Evolutionary conservation across 1,284 basidiomycete species (phyloP).

Genomic region (Phylloboletellus chloephorus): DNA sequence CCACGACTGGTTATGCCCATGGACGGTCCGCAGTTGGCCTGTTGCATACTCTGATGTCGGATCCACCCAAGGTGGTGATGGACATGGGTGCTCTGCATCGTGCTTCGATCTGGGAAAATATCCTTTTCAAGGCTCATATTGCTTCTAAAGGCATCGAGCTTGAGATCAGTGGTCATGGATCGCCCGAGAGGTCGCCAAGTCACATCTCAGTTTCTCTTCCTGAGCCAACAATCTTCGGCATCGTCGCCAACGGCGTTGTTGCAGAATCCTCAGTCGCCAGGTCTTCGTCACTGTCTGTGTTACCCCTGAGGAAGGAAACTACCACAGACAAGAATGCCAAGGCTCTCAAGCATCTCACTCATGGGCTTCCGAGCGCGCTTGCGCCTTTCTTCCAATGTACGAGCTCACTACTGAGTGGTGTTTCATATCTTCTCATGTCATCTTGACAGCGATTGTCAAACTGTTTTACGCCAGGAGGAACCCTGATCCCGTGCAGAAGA

Average conservation of each 20-base stretch:
- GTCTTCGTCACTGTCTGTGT: constrained; percentile 22
- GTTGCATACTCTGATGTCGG: constrained; percentile 70
- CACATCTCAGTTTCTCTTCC: constrained; percentile 37
- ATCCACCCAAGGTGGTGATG: constrained; percentile 60
- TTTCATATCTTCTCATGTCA: constrained; percentile 9
- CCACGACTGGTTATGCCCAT: constrained; percentile 82
- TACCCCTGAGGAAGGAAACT: constrained; percentile 38
- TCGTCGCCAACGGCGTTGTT: constrained; percentile 40
- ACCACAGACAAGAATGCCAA: constrained; percentile 63
- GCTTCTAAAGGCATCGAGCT: constrained; percentile 48
- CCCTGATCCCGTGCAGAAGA: constrained; percentile 73
- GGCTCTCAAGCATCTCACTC: constrained; percentile 76
- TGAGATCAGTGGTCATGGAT: constrained; percentile 35
- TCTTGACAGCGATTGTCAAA: constrained; percentile 70
- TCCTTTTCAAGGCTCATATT: constrained; percentile 64
- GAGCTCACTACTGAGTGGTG: constrained; percentile 15
- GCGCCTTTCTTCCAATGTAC: constrained; percentile 87
- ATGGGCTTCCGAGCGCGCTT: constrained; percentile 73
- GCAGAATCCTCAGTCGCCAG: constrained; percentile 24
- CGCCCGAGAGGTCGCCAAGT: constrained; percentile 44
- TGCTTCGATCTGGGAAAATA: constrained; percentile 83
- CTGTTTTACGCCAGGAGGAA: constrained; percentile 80
- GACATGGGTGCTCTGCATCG: constrained; percentile 83
- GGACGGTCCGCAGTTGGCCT: constrained; percentile 72
- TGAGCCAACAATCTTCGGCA: constrained; percentile 30